These are phyloP conservation scores for Lojkania enalia DNA, from an alignment of 2,329 filamentous ascomycete species.

Conservation along the genomic window DNA sequence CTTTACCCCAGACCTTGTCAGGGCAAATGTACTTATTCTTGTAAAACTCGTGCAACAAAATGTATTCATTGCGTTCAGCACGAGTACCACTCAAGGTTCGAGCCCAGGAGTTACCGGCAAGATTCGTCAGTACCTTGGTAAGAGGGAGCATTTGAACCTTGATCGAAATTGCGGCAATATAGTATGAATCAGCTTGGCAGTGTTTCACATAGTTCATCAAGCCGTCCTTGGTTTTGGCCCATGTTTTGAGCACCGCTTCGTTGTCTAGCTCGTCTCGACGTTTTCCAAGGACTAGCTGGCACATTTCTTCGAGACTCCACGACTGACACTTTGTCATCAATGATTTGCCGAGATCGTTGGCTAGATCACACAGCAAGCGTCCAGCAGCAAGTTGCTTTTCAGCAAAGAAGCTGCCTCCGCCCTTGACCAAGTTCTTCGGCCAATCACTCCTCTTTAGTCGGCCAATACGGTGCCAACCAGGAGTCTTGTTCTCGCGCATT, in stretches of 20 bases:
- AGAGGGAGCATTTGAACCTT: constrained; percentile 89
- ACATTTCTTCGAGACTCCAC: constrained; percentile 98
- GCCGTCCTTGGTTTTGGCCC: constrained; percentile 81
- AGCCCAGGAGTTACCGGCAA: constrained; percentile 98
- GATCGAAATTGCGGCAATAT: constrained; percentile 86
- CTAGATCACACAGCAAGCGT: constrained; percentile 87
- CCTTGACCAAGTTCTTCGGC: constrained; percentile 84
- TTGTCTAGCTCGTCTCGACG: constrained; percentile 83
- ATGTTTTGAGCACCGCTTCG: constrained; percentile 82
- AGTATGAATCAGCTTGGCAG: constrained; percentile 94
- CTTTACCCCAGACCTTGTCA: constrained; percentile 84
- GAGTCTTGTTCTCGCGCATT: constrained; percentile 85
- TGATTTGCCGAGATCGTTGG: constrained; percentile 96
- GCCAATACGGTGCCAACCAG: constrained; percentile 92
- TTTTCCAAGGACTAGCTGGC: constrained; percentile 80
- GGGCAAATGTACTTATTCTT: constrained; percentile 97
- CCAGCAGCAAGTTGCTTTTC: constrained; percentile 89
- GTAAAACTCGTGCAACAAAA: constrained; percentile 95
- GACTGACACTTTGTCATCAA: constrained; percentile 97
- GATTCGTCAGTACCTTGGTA: constrained; percentile 92
- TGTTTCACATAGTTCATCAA: constrained; percentile 93
- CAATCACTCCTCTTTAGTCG: constrained; percentile 80
- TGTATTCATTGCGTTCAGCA: constrained; percentile 98
- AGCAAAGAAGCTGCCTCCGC: constrained; percentile 87
- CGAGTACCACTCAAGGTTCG: constrained; percentile 93